Evolutionary conservation across 495 filamentous ascomycete genomes (phyloP), one percentile per base, ranked within the genome.

Genomic region (Cercophora sp.): DNA sequence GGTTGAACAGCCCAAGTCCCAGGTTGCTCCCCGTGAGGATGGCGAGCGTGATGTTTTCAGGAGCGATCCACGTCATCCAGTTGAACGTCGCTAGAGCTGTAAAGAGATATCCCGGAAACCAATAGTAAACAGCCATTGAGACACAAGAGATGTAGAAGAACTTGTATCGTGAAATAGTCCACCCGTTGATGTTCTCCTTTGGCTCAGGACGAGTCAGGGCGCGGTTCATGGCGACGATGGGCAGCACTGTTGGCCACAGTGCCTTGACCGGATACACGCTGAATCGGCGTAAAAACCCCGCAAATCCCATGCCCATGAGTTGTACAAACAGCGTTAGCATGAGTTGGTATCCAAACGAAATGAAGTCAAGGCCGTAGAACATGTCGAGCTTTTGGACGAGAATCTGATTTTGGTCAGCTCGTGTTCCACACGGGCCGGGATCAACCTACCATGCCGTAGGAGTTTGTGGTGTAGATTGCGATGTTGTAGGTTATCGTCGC

Each of bases 261-360:
- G 61, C 61, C 34, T 64, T 62, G 48, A 65, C 63, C 0, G 65
- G 65, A 25, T 71, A 68, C 11, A 81, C 78, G 16, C 76, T 69
- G 70, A 77, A 81, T 15, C 72, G 68, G 1, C 74, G 63, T 9
- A 73, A 66, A 55, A 79, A 71, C 0, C 74, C 73, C 1, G 72
- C 70, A 22, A 75, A 66, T 19, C 70, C 68, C 53, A 75, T 74
- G 9, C 74, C 74, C 41, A 73, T 66, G 1, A 76, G 54, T 36
- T 74, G 70, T 3, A 71, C 70, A 6, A 69, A 66, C 11, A 68
- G 57, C 0, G 63, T 64, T n/a, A 68, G 25, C 61, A 66, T 68
- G 8, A 78, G 61, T 45, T 76, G 68, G 41, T 66, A 68, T 25
- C 63, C 63, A 25, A 64, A 64, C 27, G 40, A 62, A 49, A 64